These are phyloP conservation scores for Mortierella sp. DNA, from an alignment of 371 early-diverging fungal genomes.

Conservation along the genomic window DNA sequence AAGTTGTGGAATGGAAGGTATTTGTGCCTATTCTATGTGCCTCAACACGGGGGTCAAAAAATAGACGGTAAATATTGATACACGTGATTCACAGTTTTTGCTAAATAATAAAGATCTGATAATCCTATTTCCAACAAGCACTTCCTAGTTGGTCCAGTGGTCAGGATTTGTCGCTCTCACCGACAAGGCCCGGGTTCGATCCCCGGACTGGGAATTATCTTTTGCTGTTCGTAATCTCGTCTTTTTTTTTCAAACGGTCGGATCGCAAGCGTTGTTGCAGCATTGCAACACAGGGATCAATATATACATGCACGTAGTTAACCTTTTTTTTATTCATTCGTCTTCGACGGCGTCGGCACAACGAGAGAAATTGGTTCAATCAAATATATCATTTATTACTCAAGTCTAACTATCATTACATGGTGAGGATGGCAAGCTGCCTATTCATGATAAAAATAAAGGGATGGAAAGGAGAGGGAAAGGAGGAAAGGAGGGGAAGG, in stretches of 20 bases:
- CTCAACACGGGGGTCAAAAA: neutral
- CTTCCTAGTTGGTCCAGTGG: constrained; percentile 58
- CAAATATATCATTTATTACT: too few species aligned
- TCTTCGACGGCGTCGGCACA: too few species aligned
- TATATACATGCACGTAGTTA: too few species aligned
- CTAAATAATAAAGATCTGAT: neutral
- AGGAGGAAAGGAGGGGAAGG: too few species aligned
- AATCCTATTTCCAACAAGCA: neutral
- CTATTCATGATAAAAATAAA: neutral
- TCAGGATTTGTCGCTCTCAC: constrained; percentile 62
- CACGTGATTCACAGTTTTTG: neutral
- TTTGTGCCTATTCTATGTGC: neutral
- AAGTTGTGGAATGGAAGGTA: neutral
- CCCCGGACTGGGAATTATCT: constrained; percentile 58
- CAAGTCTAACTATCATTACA: too few species aligned
- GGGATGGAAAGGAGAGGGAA: too few species aligned
- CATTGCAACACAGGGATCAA: too few species aligned
- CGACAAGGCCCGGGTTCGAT: constrained; percentile 62
- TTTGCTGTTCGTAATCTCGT: neutral
- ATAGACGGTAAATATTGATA: neutral
- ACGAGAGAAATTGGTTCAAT: too few species aligned
- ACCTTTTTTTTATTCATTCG: neutral
- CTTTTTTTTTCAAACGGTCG: too few species aligned
- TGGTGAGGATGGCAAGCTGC: too few species aligned
- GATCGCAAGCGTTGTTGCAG: too few species aligned